A percentile compares a stretch with the other conserved stretches of the same genome.
phyloP scores from a whole-genome alignment of 2,329 filamentous ascomycete genomes.

The Ophiosphaerella narmari region DNA sequence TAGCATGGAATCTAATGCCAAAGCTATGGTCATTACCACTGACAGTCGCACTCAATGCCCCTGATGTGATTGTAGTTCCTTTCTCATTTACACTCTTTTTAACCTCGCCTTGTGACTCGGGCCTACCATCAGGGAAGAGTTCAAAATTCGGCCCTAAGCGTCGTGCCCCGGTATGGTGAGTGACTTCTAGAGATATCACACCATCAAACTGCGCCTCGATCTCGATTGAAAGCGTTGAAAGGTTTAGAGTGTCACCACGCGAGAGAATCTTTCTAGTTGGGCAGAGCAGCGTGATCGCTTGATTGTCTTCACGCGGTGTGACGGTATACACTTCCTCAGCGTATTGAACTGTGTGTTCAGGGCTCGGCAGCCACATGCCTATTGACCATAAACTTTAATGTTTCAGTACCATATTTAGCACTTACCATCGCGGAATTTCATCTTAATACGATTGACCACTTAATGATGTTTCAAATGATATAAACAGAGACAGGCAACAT shows the following conservation, averaged over 20 bases:
- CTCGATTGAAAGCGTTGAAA: conserved; percentile 61
- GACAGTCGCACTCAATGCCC: conserved; percentile 59
- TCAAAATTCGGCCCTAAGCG: conserved; percentile 62
- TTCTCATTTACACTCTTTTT: conserved; percentile 42
- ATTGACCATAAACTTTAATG: conserved; percentile 9
- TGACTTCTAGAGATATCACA: conserved; percentile 63
- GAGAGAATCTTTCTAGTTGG: conserved; percentile 61
- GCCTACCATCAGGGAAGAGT: conserved; percentile 59
- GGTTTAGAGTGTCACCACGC: conserved; percentile 62
- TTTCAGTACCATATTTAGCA: not conserved
- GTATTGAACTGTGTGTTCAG: conserved; percentile 64
- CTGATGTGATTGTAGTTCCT: conserved; percentile 58
- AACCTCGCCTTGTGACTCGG: conserved; percentile 45
- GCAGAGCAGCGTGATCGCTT: conserved; percentile 60
- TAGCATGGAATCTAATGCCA: conserved; percentile 60
- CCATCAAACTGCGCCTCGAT: conserved; percentile 62
- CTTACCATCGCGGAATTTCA: conserved; percentile 66
- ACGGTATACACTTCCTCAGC: conserved; percentile 67
- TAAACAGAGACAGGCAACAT: not conserved
- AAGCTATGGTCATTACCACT: conserved; percentile 57
- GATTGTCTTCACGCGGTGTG: conserved; percentile 51
- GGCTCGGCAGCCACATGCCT: conserved; percentile 67
- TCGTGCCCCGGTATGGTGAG: conserved; percentile 61
- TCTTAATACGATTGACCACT: conserved; percentile 29
- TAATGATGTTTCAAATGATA: not conserved